Evolutionary conservation across 352 stramenopile genomes (phyloP), one percentile per base, ranked within the genome.

Genomic region (Phytophthora pluvialis): DNA sequence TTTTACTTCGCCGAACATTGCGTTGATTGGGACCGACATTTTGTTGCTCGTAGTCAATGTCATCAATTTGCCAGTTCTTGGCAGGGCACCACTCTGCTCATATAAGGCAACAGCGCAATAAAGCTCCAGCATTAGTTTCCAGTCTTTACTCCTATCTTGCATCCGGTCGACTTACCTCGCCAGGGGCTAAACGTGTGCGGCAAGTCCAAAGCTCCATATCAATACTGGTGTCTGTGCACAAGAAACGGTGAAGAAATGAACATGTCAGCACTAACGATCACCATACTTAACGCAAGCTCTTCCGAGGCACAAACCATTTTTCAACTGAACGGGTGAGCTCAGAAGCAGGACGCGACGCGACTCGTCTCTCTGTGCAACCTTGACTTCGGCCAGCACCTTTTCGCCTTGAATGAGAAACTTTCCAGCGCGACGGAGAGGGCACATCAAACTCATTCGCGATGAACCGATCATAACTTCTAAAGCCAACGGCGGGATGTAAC

Each of bases 331-430:
- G 6, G 88, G 87, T n/a, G 89, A 97, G 40, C 83, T 95, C 12
- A 97, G 63, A 25, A 94, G 60, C 33, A 97, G 55, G 4, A 97
- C 89, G 25, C 89, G 84, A 16, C 88, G 84, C 31, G 83, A 93
- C 48, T 97, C 87, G 49, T 95, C 89, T 35, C 89, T 72, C 45
- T 95, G 89, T 3, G 89, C 89, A 18, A 97, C 89, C 53, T 97
- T 97, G 13, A 95, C 89, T 73, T 97, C 89, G 3, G 83, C 89
- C 11, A 95, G 61, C 12, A 97, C 80, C 26, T 89, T 86, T 43
- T 95, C 89, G 1, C 89, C 86, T 66, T 94, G 86, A 53, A 97
- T 92, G 21, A 97, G 73, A 49, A 97, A 97, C 44, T 95, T 95
- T 31, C 89, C 89, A 5, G 89, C 89, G 26, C 89, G 77, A 35